Base-by-base conservation (phyloP, 768 basidiomycete species). In the Tephrocybe rancida region DNA sequence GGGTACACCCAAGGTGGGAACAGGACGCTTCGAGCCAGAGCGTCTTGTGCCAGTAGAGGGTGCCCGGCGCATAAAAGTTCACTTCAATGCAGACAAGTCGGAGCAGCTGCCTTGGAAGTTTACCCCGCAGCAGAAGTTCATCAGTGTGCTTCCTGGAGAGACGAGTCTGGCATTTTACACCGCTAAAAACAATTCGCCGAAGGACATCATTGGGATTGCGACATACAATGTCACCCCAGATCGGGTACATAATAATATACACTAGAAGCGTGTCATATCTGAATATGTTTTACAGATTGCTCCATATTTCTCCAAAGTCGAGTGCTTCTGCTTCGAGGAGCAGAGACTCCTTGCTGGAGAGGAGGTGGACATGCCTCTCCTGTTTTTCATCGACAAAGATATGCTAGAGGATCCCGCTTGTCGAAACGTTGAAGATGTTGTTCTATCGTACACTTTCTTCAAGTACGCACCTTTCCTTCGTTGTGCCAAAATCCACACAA, bases 181-280 rank as follows among this genome's bases (percentile, higher is more conserved):
- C 44, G 96, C 96, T 6, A 92, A 81, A 72, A 99, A 99, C 63
- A 81, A 76, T 44, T 87, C 90, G 9, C 74, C 85, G 44, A 77
- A 88, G 59, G 97, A 98, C 66, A 84, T 99, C 48, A 95, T 99
- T 64, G 97, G 97, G 1, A 98, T 99, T 68, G 96, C 95, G 29
- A 98, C 97, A 5, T 99, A 99, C 68, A 99, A 98, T 70, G 96
- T 98, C 57, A 96, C 95, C 0, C 97, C 97, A n/a, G 92, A 93
- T 66, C 82, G 95, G 69, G 96, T 97, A 65, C 42, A 88, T 45
- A 30, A 21, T 18, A 3, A 27, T 42, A 5, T 13, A 48, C 7
- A 21, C 16, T 10, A 25, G n/a, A 37, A 45, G 27, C 18, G 25
- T 4, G 13, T 19, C 5, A 21, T 8, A 7, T 41, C 18, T 22